Evolutionary conservation across 176 grass and related monocot genomes (phyloP).

Genomic region (Ensete glaucum): DNA sequence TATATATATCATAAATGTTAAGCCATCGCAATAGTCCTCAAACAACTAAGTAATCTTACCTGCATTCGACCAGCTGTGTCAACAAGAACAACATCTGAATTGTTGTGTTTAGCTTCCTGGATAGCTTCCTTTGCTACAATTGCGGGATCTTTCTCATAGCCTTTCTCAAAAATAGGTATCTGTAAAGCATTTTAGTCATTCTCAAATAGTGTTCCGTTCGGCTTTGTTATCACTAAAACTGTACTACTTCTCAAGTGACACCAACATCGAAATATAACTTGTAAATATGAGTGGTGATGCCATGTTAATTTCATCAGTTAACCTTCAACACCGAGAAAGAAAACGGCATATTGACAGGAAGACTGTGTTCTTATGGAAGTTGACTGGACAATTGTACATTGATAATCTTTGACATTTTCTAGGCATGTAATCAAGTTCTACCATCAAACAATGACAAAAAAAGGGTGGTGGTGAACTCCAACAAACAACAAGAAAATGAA

Average conservation of each 20-base stretch:
- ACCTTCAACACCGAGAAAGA: not conserved
- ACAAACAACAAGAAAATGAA: too few species aligned
- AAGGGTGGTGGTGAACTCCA: too few species aligned
- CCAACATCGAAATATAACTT: not conserved
- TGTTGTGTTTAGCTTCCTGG: slow-evolving; percentile 64
- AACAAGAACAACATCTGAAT: slow-evolving; percentile 88
- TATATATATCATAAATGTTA: not conserved
- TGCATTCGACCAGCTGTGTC: slow-evolving; percentile 94
- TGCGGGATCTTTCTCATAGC: slow-evolving; percentile 89
- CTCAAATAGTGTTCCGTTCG: not conserved
- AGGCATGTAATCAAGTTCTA: too few species aligned
- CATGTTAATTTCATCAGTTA: not conserved
- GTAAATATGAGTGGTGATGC: not conserved
- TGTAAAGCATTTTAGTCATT: slow-evolving; percentile 21
- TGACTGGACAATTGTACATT: too few species aligned
- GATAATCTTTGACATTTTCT: too few species aligned
- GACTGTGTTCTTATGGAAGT: too few species aligned
- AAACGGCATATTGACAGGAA: not conserved
- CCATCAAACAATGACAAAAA: too few species aligned
- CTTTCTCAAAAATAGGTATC: slow-evolving; percentile 96
- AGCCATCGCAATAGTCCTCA: not conserved
- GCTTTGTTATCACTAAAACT: not conserved
- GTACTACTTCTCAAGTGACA: not conserved
- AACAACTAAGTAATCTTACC: slow-evolving; percentile 24
- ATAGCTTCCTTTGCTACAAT: slow-evolving; percentile 90